Conservation (phyloP, 2,329 filamentous ascomycete species). For the Fusarium udum region DNA sequence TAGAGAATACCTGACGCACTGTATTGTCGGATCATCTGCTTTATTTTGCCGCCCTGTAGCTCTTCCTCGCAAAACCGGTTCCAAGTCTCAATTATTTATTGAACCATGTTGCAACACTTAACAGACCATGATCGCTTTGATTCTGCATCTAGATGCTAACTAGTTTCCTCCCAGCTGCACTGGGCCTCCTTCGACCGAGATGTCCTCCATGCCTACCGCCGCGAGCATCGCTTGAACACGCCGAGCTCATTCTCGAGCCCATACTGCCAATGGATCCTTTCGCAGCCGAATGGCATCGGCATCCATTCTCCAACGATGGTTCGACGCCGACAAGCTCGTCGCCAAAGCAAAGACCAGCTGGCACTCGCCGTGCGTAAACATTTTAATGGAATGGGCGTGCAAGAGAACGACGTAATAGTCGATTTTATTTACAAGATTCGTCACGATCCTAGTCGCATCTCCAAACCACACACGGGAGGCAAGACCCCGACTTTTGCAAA, state of each 20-base stretch:
- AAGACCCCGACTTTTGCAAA: conserved; percentile 13
- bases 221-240: conserved; percentile 75
- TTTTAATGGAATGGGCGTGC: conserved; percentile 81
- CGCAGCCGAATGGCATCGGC: conserved; percentile 71
- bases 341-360: conserved; percentile 77
- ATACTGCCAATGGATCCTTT: conserved; percentile 70
- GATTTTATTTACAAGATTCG: conserved; percentile 77
- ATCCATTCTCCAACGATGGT: conserved; percentile 80
- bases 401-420: conserved; percentile 85
- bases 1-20: not conserved
- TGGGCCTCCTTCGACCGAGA: conserved; percentile 75
- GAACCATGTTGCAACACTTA: not conserved
- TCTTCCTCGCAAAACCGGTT: not conserved
- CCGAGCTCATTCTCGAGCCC: conserved; percentile 74
- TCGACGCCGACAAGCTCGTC: conserved; percentile 68
- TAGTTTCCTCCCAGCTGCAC: conserved; percentile 57
- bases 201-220: conserved; percentile 78
- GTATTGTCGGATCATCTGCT: not conserved
- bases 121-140: not conserved
- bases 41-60: not conserved
- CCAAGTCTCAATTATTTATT: not conserved
- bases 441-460: conserved; percentile 44
- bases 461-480: conserved; percentile 34
- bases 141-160: conserved; percentile 17
- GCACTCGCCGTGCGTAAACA: conserved; percentile 80